Evolutionary conservation across 1,139 yeast species (phyloP), one percentile per base, ranked within the genome.

Genomic region (Yamadazyma sp.): DNA sequence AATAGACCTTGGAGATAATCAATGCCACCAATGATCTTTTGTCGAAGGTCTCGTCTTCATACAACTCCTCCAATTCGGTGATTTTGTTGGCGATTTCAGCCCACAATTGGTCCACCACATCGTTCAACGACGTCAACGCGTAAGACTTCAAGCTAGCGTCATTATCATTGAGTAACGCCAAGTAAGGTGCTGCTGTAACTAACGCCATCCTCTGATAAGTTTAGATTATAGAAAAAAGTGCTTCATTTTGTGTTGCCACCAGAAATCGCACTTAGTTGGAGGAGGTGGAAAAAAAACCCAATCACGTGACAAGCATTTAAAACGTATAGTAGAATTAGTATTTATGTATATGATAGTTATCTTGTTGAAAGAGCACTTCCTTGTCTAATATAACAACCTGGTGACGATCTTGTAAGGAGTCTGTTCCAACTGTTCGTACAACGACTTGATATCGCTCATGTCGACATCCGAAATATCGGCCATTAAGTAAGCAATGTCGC

Each of bases 401-500:
- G 96, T 89, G 43, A 89, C 83, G 57, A 92, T 87, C 66, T 87
- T 88, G 75, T 84, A 88, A 37, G 94, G 91, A 36, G 98, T 92
- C 59, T 82, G 81, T 64, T 87, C 95, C 58, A 92, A 79, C 65
- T 87, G 86, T 58, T 87, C 87, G 64, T 91, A 84, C 51, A 92
- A 77, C 20, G 80, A 73, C 67, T 87, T 88, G 68, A 94, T 88
- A 59, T 88, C 96, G 49, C 81, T 78, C 48, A 75, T 72, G 55
- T 83, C 79, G 42, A 92, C 98, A 53, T 87, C 88, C 32, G 95
- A 81, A 56, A 92, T 88, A 69, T 92, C 99, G 25, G 98, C 97
- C 95, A 92, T 91, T 64, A 92, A 79, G 70, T 94, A 92, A 40
- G 99, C 99, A 58, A 92, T 84, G 44, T 88, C 95, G 50, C 97